Conservation (phyloP, 495 filamentous ascomycete genomes). For the Penicillium diatomitis region DNA sequence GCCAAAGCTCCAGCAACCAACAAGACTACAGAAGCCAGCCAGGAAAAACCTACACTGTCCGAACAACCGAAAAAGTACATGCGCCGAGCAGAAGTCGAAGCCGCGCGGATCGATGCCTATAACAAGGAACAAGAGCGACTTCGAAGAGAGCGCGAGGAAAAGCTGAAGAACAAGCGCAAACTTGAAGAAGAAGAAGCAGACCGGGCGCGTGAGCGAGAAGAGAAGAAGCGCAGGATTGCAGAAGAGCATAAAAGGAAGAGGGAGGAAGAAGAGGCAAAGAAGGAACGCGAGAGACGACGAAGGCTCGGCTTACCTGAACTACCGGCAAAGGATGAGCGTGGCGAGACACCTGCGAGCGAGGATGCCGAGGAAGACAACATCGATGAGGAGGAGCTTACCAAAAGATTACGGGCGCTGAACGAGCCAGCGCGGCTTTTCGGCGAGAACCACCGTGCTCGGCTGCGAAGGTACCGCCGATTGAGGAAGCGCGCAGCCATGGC, state of each 20-base stretch:
- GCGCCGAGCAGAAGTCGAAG: constrained; percentile 79
- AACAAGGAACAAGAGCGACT: constrained; percentile 63
- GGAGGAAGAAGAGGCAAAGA: constrained; percentile 58
- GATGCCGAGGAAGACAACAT: constrained; percentile 55
- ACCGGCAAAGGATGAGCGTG: constrained; percentile 31
- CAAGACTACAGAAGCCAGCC: constrained; percentile 13
- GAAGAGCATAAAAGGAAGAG: constrained; percentile 62
- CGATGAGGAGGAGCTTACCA: constrained; percentile 56
- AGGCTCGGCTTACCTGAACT: constrained; percentile 64
- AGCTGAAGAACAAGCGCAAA: constrained; percentile 68
- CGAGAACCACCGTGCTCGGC: constrained; percentile 60
- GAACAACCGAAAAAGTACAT: constrained; percentile 63
- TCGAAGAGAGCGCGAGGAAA: constrained; percentile 57
- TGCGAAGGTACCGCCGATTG: constrained; percentile 60
- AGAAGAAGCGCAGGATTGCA: constrained; percentile 69
- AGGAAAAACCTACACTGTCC: constrained; percentile 18
- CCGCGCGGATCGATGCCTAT: constrained; percentile 72
- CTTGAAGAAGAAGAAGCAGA: constrained; percentile 78
- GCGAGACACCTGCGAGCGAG: constrained; percentile 25
- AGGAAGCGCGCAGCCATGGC: constrained; percentile 35
- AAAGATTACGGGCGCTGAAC: constrained; percentile 57
- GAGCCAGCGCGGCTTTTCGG: constrained; percentile 75
- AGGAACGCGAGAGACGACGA: constrained; percentile 47
- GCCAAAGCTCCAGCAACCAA: constrained; percentile 42
- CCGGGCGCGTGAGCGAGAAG: constrained; percentile 58